These are phyloP conservation scores for Orbilia brochopaga DNA, from an alignment of 2,329 filamentous ascomycete genomes.

Conservation along the genomic window DNA sequence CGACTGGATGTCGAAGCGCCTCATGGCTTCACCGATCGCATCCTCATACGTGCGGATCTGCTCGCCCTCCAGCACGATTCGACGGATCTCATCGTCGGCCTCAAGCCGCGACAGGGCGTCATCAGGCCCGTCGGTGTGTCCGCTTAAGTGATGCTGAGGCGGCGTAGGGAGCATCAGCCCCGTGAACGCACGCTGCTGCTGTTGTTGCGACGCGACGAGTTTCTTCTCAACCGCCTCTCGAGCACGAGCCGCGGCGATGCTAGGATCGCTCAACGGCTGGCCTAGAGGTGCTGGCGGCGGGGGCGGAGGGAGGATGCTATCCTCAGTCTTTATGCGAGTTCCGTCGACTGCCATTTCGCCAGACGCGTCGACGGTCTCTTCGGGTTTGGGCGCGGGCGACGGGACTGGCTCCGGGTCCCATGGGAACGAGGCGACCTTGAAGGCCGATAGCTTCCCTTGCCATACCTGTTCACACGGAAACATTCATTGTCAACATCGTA, in stretches of 20 bases:
- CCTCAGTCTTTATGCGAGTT: slow-evolving; percentile 60
- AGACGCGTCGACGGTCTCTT: slow-evolving; percentile 55
- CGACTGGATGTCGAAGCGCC: slow-evolving; percentile 31
- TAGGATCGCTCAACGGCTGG: slow-evolving; percentile 55
- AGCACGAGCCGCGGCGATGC: slow-evolving; percentile 54
- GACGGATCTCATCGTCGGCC: slow-evolving; percentile 36
- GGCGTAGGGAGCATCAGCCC: slow-evolving; percentile 54
- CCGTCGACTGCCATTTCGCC: slow-evolving; percentile 51
- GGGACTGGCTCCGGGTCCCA: slow-evolving; percentile 77
- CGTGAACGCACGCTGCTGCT: slow-evolving; percentile 12
- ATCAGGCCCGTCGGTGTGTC: slow-evolving; percentile 54
- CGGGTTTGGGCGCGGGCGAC: slow-evolving; percentile 56
- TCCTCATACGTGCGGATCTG: slow-evolving; percentile 41
- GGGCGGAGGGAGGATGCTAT: slow-evolving; percentile 57
- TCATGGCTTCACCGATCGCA: slow-evolving; percentile 38
- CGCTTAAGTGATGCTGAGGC: slow-evolving; percentile 55
- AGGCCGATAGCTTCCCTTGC: slow-evolving; percentile 86
- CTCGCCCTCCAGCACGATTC: slow-evolving; percentile 41
- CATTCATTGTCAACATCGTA: slow-evolving; percentile 24
- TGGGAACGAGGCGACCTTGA: slow-evolving; percentile 85
- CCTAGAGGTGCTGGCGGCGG: slow-evolving; percentile 55
- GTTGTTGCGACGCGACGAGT: slow-evolving; percentile 33
- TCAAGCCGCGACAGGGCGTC: slow-evolving; percentile 22
- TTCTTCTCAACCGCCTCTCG: slow-evolving; percentile 54
- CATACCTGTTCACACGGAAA: slow-evolving; percentile 70